phyloP scores from a whole-genome alignment of 2,329 filamentous ascomycete genomes.

The Sclerotinia trifoliorum region DNA sequence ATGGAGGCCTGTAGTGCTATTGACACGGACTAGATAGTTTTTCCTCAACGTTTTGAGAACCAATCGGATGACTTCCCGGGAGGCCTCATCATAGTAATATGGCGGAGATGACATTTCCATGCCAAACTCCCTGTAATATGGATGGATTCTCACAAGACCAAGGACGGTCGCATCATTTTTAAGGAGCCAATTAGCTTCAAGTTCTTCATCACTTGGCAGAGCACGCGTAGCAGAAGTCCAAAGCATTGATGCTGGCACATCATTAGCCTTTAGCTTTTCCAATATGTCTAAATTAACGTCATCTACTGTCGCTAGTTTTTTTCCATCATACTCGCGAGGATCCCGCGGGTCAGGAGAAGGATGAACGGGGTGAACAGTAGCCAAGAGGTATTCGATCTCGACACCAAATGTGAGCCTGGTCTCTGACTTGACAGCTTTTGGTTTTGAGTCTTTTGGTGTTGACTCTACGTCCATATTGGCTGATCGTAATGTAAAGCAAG shows the following conservation, averaged over 20 bases:
- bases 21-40: slow-evolving; percentile 31
- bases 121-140: neutral
- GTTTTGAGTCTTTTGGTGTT: neutral
- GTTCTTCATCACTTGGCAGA: neutral
- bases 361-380: neutral
- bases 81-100: slow-evolving; percentile 9
- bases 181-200: neutral
- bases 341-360: neutral
- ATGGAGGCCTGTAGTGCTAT: slow-evolving; percentile 35
- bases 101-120: slow-evolving; percentile 16
- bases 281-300: neutral
- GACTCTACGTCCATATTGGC: neutral
- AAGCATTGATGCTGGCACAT: neutral
- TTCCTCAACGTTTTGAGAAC: slow-evolving; percentile 23
- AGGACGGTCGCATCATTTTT: neutral
- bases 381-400: slow-evolving; percentile 18
- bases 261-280: neutral
- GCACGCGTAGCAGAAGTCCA: neutral
- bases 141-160: neutral
- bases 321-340: slow-evolving; percentile 3
- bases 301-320: neutral
- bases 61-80: slow-evolving; percentile 4
- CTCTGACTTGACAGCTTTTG: neutral
- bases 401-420: slow-evolving; percentile 19
- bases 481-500: neutral